A percentile compares a stretch with the other conserved stretches of the same genome.
Conservation (phyloP, 306 rosid species). For the Inga leiocalycina region DNA sequence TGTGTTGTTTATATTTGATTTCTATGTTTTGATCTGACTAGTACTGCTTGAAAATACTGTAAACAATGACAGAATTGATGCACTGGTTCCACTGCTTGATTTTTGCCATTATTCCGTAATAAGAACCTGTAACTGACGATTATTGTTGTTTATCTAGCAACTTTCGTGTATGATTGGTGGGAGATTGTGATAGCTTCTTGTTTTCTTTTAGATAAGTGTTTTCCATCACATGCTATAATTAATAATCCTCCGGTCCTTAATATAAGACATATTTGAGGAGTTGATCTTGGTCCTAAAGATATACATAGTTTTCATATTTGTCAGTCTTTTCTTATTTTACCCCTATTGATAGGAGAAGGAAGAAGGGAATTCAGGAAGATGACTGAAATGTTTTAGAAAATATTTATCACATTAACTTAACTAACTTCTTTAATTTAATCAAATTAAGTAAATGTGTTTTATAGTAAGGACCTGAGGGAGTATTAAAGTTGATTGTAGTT, state of each 20-base stretch:
- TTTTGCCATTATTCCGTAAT: conserved; percentile 3
- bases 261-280: no score
- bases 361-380: no score
- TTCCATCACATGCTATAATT: not conserved
- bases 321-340: no score
- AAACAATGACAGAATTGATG: conserved; percentile 11
- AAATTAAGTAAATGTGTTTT: no score
- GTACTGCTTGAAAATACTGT: conserved; percentile 14
- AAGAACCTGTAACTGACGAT: not conserved
- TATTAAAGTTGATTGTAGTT: not conserved
- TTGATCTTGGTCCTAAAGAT: no score
- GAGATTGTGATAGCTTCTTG: conserved; percentile 9
- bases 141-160: not conserved
- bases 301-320: no score
- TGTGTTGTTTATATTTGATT: not conserved
- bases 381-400: no score
- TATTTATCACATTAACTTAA: no score
- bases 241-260: no score
- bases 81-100: not conserved
- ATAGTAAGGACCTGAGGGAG: no score
- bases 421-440: no score
- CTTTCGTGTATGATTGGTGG: not conserved
- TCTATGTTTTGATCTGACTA: not conserved
- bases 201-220: conserved; percentile 11
- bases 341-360: no score